phyloP scores from a whole-genome alignment of 176 grass and related monocot species.

The Microstegium vimineum region DNA sequence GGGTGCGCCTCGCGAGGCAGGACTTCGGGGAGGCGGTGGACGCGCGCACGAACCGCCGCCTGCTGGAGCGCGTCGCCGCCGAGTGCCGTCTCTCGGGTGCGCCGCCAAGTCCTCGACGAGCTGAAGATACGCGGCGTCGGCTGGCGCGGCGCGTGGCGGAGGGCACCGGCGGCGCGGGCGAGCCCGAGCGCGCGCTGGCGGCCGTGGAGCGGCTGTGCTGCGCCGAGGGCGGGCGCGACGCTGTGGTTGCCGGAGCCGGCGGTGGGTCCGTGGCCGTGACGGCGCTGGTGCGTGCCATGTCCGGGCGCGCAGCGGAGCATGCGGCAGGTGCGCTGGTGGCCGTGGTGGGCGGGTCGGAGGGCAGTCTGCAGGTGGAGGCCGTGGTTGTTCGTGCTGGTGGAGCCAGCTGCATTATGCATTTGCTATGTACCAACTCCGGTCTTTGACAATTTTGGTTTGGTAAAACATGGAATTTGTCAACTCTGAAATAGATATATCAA shows the following conservation, averaged over 20 bases:
- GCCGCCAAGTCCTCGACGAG: too few relatives aligned
- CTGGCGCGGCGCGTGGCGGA: constrained; percentile 44
- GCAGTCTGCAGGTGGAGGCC: constrained; percentile 94
- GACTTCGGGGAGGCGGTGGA: constrained; percentile 55
- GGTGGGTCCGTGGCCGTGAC: constrained; percentile 32
- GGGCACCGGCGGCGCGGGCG: constrained; percentile 27
- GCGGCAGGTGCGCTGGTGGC: constrained; percentile 78
- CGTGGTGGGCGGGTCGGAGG: constrained; percentile 64
- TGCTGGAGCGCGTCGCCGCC: too few relatives aligned
- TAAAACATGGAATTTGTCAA: too few relatives aligned
- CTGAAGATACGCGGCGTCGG: constrained; percentile 48
- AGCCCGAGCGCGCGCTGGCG: constrained; percentile 61
- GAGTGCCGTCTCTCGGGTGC: too few relatives aligned
- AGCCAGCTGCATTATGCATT: constrained; percentile 56
- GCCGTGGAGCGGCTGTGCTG: constrained; percentile 87
- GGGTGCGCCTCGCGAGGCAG: constrained; percentile 43
- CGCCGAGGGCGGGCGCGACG: constrained; percentile 65
- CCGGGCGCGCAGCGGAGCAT: constrained; percentile 85
- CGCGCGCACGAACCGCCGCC: constrained; percentile 38
- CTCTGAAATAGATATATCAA: too few relatives aligned
- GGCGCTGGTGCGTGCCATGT: constrained; percentile 65
- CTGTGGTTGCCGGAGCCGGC: constrained; percentile 49
- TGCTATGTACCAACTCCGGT: too few relatives aligned
- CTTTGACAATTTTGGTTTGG: too few relatives aligned
- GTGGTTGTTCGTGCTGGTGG: constrained; percentile 62